Base-by-base conservation (phyloP, 441 rosid species). In the Raphanus hybrid region DNA sequence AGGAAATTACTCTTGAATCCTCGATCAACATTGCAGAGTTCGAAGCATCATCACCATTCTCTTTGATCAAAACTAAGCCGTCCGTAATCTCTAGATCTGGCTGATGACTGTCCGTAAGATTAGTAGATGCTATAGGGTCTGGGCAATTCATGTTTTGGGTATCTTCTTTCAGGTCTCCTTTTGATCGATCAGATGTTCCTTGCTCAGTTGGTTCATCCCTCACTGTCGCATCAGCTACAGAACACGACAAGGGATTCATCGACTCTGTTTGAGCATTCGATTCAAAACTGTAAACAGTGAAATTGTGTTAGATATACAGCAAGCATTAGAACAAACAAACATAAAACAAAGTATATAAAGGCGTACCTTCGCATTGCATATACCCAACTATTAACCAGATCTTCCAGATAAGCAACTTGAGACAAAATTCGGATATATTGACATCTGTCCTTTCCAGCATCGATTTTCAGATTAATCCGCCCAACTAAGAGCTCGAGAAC, bases 401-500 rank as follows among this genome's bases (percentile, higher is more conserved):
- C 99, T 71, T 93, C 99, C 76, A 96, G 79, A 83, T 88, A 91
- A 43, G 99, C 98, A 80, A 93, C 97, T 87, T 93, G 97, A 14
- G 98, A 96, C 65, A 96, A 83, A 71, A 96, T 86, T 70, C 91
- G 91, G 70, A 88, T 73, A 82, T 88, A 96, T 57, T 79, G 92
- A 80, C 86, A 85, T 85, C 88, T 84, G 79, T 96, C 94, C 84
- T 93, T 93, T 60, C 99, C 98, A 75, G 91, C 90, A 76, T 85
- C 87, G 79, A 93, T 82, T 87, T 90, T 93, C 27, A 81, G 82
- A 80, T 84, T 93, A 61, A 96, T 86, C 87, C 87, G 83, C 78
- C 81, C 86, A 75, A 96, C 96, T 64, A 96, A 82, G 75, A 92
- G 92, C 89, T 93, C 97, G 68, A 96, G 97, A 75, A 93, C 97